These are phyloP conservation scores for Sphaerobolus stellatus DNA, from an alignment of 1,284 basidiomycete species.

Conservation along the genomic window DNA sequence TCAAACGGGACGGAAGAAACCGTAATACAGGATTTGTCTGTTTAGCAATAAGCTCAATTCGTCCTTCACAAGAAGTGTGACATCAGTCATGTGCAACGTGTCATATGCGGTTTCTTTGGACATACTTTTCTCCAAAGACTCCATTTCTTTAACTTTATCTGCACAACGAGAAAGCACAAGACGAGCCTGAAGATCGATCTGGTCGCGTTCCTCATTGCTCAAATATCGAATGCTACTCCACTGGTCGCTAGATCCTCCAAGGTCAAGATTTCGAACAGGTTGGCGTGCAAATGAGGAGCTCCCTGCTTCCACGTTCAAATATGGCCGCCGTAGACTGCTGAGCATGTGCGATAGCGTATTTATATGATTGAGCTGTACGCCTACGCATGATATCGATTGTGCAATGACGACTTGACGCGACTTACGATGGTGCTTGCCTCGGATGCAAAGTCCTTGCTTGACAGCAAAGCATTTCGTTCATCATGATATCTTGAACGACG, in stretches of 20 bases:
- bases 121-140: constrained; percentile 80
- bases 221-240: constrained; percentile 73
- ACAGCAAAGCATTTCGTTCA: constrained; percentile 37
- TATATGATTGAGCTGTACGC: constrained; percentile 69
- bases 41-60: constrained; percentile 60
- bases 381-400: constrained; percentile 3
- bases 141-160: constrained; percentile 82
- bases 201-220: constrained; percentile 83
- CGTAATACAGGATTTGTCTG: constrained; percentile 60
- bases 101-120: too few species aligned
- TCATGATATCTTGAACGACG: constrained; percentile 32
- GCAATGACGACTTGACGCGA: constrained; percentile 13
- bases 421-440: constrained; percentile 76
- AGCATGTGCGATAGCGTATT: constrained; percentile 69
- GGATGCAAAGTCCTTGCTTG: constrained; percentile 62
- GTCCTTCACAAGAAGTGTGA: constrained; percentile 45
- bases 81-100: neutral
- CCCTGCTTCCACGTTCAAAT: constrained; percentile 71
- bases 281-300: constrained; percentile 49
- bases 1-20: constrained; percentile 64
- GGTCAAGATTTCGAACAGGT: constrained; percentile 53
- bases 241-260: constrained; percentile 48
- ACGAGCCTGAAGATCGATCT: constrained; percentile 86
- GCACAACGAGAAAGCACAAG: constrained; percentile 80
- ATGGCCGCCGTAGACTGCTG: constrained; percentile 67